A percentile compares a stretch with the other conserved stretches of the same genome.
Conservation (phyloP, 2,329 filamentous ascomycete genomes). For the Fusarium dlaminii region DNA sequence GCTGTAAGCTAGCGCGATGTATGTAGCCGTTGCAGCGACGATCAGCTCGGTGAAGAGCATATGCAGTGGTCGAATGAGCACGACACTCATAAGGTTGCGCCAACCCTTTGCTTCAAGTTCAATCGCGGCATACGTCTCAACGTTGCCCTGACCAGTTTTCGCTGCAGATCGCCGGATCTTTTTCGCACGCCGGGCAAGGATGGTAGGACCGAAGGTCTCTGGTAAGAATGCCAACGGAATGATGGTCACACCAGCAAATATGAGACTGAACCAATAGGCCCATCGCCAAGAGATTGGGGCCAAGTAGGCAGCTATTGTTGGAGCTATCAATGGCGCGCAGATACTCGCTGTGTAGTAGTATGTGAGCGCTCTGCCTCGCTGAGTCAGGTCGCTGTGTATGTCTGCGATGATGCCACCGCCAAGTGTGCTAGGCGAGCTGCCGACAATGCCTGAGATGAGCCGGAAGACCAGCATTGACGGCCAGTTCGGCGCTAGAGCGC, state of each 20-base stretch:
- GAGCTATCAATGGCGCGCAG: conserved; percentile 53
- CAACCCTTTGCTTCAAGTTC: not conserved
- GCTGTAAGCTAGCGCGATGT: conserved; percentile 24
- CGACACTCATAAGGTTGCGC: conserved; percentile 3
- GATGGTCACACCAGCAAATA: conserved; percentile 45
- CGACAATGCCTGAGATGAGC: conserved; percentile 51
- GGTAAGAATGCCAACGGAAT: conserved; percentile 29
- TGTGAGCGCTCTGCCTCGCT: conserved; percentile 47
- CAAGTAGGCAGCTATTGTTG: conserved; percentile 55
- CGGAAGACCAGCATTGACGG: conserved; percentile 55
- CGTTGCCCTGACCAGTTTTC: not conserved
- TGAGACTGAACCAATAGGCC: conserved; percentile 51
- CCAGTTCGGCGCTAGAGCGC: conserved; percentile 54
- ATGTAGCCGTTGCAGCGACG: conserved; percentile 18
- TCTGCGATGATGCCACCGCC: conserved; percentile 57
- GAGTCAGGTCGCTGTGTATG: conserved; percentile 50
- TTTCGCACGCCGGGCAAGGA: conserved; percentile 6
- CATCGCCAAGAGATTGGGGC: conserved; percentile 55
- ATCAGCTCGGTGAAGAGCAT: conserved; percentile 28
- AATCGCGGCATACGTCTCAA: not conserved
- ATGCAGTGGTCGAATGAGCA: conserved; percentile 11
- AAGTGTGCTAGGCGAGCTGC: conserved; percentile 53
- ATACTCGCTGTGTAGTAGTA: conserved; percentile 51
- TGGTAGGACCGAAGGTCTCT: conserved; percentile 27
- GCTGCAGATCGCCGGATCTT: not conserved